Percentiles rank a stretch among this genome's conserved stretches.
Evolutionary conservation across 441 rosid genomes (phyloP).

Genomic region (Erodium chrysanthum): DNA sequence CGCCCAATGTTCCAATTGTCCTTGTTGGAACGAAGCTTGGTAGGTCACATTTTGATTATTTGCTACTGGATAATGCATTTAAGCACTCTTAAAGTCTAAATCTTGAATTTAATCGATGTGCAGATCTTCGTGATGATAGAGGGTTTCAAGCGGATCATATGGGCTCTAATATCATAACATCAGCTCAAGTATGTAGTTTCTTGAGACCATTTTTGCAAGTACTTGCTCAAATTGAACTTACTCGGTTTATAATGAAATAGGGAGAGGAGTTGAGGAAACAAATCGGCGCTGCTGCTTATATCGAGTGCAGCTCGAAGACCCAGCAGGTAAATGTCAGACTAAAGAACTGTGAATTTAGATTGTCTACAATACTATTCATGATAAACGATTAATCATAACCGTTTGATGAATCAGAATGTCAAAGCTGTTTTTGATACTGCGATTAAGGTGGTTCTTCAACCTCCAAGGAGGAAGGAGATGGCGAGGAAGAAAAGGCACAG

Average conservation of each 20-base stretch:
- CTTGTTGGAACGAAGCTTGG: conserved; percentile 92
- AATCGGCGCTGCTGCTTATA: conserved; percentile 91
- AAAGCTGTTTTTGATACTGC: conserved; percentile 90
- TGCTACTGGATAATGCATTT: conserved; percentile 2
- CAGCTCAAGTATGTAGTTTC: conserved; percentile 45
- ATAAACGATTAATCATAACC: neutral
- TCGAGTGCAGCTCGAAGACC: conserved; percentile 94
- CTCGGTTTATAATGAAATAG: conserved; percentile 25
- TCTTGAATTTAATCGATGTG: neutral
- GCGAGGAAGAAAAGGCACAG: conserved; percentile 49
- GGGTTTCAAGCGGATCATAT: conserved; percentile 58
- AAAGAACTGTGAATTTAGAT: neutral
- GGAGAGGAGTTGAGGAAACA: conserved; percentile 93
- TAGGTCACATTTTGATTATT: conserved; percentile 21
- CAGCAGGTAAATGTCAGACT: conserved; percentile 54
- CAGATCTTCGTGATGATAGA: conserved; percentile 80
- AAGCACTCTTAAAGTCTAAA: neutral
- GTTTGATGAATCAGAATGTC: conserved; percentile 49
- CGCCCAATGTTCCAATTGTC: conserved; percentile 85
- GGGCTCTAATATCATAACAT: conserved; percentile 53
- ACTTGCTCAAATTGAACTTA: conserved; percentile 2
- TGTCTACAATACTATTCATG: neutral
- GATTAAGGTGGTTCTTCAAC: conserved; percentile 92
- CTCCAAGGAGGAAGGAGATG: conserved; percentile 73
- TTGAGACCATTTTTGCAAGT: neutral